Conservation (phyloP, 805 yeast genomes). For the Candida pseudofarinosa region DNA sequence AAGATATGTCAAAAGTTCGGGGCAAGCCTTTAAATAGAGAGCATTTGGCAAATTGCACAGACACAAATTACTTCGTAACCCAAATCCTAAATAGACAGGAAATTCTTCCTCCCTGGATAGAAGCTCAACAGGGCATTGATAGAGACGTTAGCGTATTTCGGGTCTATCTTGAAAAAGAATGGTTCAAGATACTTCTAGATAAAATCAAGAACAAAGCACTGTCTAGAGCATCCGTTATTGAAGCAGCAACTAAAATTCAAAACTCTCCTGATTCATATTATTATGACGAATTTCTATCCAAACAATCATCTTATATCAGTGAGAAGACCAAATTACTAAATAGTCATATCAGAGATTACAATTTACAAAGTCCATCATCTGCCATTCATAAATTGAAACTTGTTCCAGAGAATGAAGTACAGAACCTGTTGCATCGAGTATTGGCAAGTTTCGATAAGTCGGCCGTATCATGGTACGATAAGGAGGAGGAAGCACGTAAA, state of each 20-base stretch:
- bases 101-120: slow-evolving; percentile 87
- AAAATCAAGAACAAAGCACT: slow-evolving; percentile 4
- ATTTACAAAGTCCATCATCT: slow-evolving; percentile 36
- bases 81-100: slow-evolving; percentile 73
- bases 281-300: slow-evolving; percentile 1
- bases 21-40: slow-evolving; percentile 57
- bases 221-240: neutral
- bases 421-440: slow-evolving; percentile 14
- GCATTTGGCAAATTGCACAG: slow-evolving; percentile 59
- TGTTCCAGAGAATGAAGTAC: slow-evolving; percentile 22
- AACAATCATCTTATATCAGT: slow-evolving; percentile 13
- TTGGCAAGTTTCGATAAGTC: slow-evolving; percentile 10
- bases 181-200: slow-evolving; percentile 23
- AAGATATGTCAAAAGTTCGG: slow-evolving; percentile 42
- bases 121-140: slow-evolving; percentile 69
- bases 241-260: slow-evolving; percentile 1
- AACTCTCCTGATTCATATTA: neutral
- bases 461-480: slow-evolving; percentile 14
- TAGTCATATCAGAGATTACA: slow-evolving; percentile 27
- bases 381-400: slow-evolving; percentile 37
- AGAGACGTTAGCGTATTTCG: slow-evolving; percentile 47
- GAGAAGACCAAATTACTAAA: slow-evolving; percentile 22
- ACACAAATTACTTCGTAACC: slow-evolving; percentile 69
- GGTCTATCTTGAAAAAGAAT: slow-evolving; percentile 35
- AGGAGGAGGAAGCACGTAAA: slow-evolving; percentile 6